Evolutionary conservation across 345 rosid species (phyloP).

Genomic region (Citrus medica): DNA sequence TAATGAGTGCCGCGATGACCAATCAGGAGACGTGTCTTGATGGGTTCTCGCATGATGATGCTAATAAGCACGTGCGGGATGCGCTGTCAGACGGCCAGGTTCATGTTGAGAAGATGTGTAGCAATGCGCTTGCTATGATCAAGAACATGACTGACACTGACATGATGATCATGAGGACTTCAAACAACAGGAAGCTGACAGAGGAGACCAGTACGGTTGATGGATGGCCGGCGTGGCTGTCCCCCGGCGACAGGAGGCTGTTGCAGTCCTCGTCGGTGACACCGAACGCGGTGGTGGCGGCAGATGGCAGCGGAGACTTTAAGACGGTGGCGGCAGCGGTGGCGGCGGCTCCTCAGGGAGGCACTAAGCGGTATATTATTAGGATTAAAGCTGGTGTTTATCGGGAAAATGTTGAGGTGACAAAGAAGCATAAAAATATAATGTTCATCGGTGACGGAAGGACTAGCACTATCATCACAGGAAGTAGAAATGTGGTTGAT

Average conservation of each 20-base stretch:
- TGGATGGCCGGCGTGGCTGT: constrained; percentile 80
- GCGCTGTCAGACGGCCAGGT: constrained; percentile 34
- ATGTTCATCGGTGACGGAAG: constrained; percentile 88
- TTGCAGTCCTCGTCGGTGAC: constrained; percentile 62
- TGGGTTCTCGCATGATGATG: constrained; percentile 61
- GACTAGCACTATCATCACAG: constrained; percentile 65
- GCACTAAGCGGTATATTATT: constrained; percentile 62
- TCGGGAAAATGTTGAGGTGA: constrained; percentile 70
- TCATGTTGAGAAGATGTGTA: constrained; percentile 57
- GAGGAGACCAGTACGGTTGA: constrained; percentile 6
- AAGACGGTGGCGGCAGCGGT: constrained; percentile 63
- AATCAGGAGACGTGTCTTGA: constrained; percentile 89
- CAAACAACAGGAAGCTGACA: constrained; percentile 38
- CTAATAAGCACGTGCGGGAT: constrained; percentile 47
- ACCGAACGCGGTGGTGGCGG: constrained; percentile 67
- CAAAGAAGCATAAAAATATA: constrained; percentile 57
- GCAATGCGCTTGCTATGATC: constrained; percentile 61
- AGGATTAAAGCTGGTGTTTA: constrained; percentile 75
- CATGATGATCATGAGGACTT: constrained; percentile 23
- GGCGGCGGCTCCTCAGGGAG: constrained; percentile 62
- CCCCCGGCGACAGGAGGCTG: constrained; percentile 57
- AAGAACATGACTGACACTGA: constrained; percentile 67
- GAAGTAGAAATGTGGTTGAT: constrained; percentile 56
- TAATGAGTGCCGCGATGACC: constrained; percentile 85
- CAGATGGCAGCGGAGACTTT: constrained; percentile 78